Conservation (phyloP, 2,329 filamentous ascomycete genomes). For the Monilinia vaccinii-corymbosi region DNA sequence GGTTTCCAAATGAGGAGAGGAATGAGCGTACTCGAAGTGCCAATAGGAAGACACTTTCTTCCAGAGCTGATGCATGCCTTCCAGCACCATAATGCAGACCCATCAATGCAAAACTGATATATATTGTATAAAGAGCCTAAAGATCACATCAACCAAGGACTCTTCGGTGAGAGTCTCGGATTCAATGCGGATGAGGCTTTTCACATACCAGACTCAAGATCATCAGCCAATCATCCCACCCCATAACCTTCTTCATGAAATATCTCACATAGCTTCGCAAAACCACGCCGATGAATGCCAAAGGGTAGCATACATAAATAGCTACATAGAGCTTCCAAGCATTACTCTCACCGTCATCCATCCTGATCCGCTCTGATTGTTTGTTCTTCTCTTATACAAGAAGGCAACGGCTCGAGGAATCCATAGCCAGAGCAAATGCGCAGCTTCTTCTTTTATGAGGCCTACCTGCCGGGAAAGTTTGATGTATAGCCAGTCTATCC, state of each 20-base stretch:
- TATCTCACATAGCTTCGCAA: constrained; percentile 30
- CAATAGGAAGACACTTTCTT: not conserved
- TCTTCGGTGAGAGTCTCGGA: not conserved
- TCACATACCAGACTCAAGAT: not conserved
- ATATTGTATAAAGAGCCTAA: not conserved
- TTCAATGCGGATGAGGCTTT: not conserved
- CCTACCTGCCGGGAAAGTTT: not conserved
- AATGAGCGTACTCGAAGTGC: not conserved
- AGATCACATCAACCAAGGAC: not conserved
- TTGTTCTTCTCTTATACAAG: not conserved
- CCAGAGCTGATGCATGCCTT: not conserved
- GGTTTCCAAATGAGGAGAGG: not conserved
- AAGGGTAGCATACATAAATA: not conserved
- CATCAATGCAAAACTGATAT: not conserved
- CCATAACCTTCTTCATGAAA: not conserved
- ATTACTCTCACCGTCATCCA: not conserved
- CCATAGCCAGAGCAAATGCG: not conserved
- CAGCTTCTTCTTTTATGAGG: not conserved
- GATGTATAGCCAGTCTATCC: not conserved
- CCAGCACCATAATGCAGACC: not conserved
- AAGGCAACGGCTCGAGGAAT: no score
- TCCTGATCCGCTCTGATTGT: not conserved
- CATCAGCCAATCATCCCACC: constrained; percentile 1
- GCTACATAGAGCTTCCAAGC: not conserved
- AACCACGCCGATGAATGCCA: not conserved